Evolutionary conservation across 805 yeast species (phyloP).

Genomic region (Spathaspora hagerdaliae): DNA sequence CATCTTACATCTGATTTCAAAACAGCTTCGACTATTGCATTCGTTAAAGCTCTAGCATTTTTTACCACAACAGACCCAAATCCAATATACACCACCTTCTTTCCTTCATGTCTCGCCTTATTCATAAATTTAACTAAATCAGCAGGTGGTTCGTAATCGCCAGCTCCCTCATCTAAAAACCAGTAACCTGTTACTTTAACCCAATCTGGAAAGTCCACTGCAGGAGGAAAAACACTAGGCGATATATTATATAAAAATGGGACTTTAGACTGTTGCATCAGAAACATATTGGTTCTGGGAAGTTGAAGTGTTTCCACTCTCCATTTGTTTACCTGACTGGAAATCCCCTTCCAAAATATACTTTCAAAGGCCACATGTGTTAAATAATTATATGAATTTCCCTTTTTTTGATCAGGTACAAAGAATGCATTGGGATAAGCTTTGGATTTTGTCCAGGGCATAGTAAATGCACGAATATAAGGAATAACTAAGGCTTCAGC

Average conservation of each 20-base stretch:
- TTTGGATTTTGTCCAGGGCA: conserved; percentile 97
- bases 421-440: conserved; percentile 96
- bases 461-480: conserved; percentile 90
- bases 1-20: conserved; percentile 78
- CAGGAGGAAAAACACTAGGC: conserved; percentile 85
- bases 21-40: conserved; percentile 77
- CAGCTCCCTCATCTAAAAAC: conserved; percentile 72
- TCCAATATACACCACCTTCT: conserved; percentile 85
- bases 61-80: conserved; percentile 93
- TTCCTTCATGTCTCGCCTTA: conserved; percentile 54
- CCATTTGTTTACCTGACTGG: conserved; percentile 86
- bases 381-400: conserved; percentile 88
- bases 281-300: conserved; percentile 64
- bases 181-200: conserved; percentile 94
- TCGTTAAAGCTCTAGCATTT: conserved; percentile 73
- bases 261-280: conserved; percentile 69
- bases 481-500: conserved; percentile 91
- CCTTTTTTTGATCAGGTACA: conserved; percentile 89
- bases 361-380: conserved; percentile 93
- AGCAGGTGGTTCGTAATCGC: conserved; percentile 55
- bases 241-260: conserved; percentile 90
- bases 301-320: conserved; percentile 63
- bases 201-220: conserved; percentile 94
- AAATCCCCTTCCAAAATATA: conserved; percentile 88
- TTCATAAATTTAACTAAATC: conserved; percentile 56